Base-by-base conservation (phyloP, 495 filamentous ascomycete genomes). In the Astrothelium subdiscretum region DNA sequence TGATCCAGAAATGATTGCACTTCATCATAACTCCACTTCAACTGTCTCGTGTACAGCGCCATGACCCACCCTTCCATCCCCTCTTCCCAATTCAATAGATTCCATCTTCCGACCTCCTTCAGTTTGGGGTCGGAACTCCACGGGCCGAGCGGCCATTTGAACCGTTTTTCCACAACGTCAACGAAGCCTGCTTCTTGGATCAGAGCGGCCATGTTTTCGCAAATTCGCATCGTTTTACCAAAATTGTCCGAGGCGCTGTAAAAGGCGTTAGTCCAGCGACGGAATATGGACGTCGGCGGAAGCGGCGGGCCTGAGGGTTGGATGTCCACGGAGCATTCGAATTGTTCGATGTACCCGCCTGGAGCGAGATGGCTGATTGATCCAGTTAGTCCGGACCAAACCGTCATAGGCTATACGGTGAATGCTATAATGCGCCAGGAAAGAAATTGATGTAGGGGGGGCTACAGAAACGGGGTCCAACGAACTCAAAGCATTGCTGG, bases 151-250 rank as follows among this genome's bases (percentile, higher is more conserved):
- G 67, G 67, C 61, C 62, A 75, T 74, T 62, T 57, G 66, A 69
- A 68, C 32, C 71, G 40, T 40, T 71, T 62, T 60, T 76, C 73
- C 18, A 65, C 59, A 5, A 76, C 71, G 31, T 79, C 73, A 22
- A 71, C 72, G 60, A 80, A 80, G n/a, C 77, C 77, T 24, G 59
- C 63, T 11, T 66, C 65, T 44, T 32, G 29, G 8, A 66, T 51
- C 24, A 54, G 38, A 3, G 44, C 31, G 15, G 61, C 61, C 58
- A 64, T 58, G 32, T 67, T 40, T 26, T 66, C 65, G 13, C 57
- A 62, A 44, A 67, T 67, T n/a, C 63, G 52, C 42, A 70, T 66
- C 3, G 67, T 66, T 58, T 69, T 71, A 1, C 70, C 67, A 13
- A 68, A 63, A 59, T 62, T 58, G n/a, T 68, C 64, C 24, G 66